Conservation (phyloP, 257 asterid species). For the Agastache rugosa region DNA sequence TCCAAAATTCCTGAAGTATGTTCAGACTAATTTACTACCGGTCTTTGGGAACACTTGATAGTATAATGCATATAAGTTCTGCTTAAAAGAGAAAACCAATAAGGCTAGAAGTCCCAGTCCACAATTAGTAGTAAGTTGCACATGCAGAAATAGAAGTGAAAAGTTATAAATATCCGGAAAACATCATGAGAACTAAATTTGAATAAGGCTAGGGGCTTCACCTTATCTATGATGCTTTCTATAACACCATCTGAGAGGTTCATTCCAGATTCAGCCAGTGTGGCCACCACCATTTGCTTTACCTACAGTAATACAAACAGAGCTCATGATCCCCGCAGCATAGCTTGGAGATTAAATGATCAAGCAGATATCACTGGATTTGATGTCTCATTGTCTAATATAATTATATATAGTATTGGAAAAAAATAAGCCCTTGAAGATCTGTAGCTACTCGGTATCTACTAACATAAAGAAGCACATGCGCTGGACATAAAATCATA, state of each 20-base stretch:
- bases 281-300: conserved; percentile 97
- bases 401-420: background rate
- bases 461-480: background rate
- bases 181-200: conserved; percentile 1
- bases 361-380: conserved; percentile 6
- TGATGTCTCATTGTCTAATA: conserved; percentile 3
- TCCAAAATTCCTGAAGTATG: background rate
- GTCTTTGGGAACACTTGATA: background rate
- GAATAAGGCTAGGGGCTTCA: conserved; percentile 29
- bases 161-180: conserved; percentile 10
- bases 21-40: background rate
- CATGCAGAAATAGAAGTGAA: conserved; percentile 11
- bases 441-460: background rate
- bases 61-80: background rate
- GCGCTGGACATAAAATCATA: conserved; percentile 4
- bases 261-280: conserved; percentile 97
- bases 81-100: conserved; percentile 24
- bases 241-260: conserved; percentile 85
- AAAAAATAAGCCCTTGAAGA: background rate
- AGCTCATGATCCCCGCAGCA: conserved; percentile 25
- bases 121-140: conserved; percentile 11
- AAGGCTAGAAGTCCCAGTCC: conserved; percentile 7
- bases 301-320: conserved; percentile 53
- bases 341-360: conserved; percentile 23
- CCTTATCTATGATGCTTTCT: conserved; percentile 87